phyloP scores from a whole-genome alignment of 257 asterid species.

The Euphrasia confusa region DNA sequence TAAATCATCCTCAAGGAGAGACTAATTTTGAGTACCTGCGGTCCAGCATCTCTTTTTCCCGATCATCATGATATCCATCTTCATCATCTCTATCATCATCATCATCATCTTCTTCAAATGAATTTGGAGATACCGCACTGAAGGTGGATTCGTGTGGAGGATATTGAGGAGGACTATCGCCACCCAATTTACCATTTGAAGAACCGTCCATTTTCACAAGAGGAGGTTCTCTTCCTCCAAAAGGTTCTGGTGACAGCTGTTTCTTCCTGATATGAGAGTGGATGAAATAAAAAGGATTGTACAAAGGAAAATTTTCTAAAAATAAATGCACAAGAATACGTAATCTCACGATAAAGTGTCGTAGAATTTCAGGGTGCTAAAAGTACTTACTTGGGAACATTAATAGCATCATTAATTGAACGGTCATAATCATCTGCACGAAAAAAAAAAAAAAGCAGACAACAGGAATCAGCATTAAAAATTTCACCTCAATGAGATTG shows the following conservation, averaged over 20 bases:
- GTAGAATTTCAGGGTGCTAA: constrained; percentile 11
- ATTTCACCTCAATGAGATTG: too few relatives aligned
- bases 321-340: neutral
- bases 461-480: constrained; percentile 4
- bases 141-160: constrained; percentile 33
- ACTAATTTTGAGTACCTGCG: constrained; percentile 46
- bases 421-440: constrained; percentile 91
- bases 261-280: constrained; percentile 47
- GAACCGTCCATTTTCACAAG: constrained; percentile 44
- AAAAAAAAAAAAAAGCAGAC: neutral
- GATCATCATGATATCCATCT: constrained; percentile 33
- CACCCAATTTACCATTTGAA: constrained; percentile 60
- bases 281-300: neutral
- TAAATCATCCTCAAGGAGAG: neutral
- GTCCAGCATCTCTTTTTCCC: constrained; percentile 48
- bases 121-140: constrained; percentile 52
- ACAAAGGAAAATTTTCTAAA: neutral
- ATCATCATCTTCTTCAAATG: constrained; percentile 48
- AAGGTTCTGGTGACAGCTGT: constrained; percentile 55
- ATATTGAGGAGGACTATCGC: constrained; percentile 39
- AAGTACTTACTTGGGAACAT: constrained; percentile 75
- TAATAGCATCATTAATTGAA: constrained; percentile 90
- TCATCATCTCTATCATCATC: neutral
- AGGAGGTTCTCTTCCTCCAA: constrained; percentile 50
- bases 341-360: neutral